A percentile compares a stretch with the other conserved stretches of the same genome.
phyloP scores from a whole-genome alignment of 2,329 filamentous ascomycete genomes.

The Raffaelea ambrosiae region DNA sequence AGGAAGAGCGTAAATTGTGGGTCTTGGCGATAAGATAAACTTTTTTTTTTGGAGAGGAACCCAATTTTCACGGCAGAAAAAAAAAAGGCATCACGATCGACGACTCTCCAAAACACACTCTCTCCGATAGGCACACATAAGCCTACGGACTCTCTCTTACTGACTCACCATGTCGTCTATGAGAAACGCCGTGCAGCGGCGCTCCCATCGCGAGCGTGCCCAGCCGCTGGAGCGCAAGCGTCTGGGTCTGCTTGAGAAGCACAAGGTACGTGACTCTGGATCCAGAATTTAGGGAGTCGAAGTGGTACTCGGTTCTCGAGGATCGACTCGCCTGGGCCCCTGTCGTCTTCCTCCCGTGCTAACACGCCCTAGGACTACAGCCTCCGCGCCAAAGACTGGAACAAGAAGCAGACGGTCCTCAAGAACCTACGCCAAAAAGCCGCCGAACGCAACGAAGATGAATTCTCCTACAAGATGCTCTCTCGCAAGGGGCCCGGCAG shows the following conservation, averaged over 20 bases:
- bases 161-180: slow-evolving; percentile 14
- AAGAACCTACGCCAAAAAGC: slow-evolving; percentile 53
- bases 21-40: too few species aligned
- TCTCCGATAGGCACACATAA: too few species aligned
- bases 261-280: slow-evolving; percentile 53
- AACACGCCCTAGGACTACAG: slow-evolving; percentile 10
- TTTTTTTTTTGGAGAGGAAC: too few species aligned
- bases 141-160: too few species aligned
- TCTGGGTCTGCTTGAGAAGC: slow-evolving; percentile 90
- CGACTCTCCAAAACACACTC: too few species aligned
- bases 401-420: slow-evolving; percentile 54
- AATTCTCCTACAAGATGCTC: slow-evolving; percentile 66
- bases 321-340: too few species aligned
- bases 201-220: slow-evolving; percentile 78
- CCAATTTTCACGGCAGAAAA: too few species aligned
- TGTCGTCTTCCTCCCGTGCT: too few species aligned
- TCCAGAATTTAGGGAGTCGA: not conserved
- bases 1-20: too few species aligned
- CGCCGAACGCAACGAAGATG: slow-evolving; percentile 60
- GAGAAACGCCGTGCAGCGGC: slow-evolving; percentile 20
- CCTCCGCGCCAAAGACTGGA: slow-evolving; percentile 55
- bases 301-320: too few species aligned
- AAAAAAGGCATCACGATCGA: too few species aligned
- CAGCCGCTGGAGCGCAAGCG: slow-evolving; percentile 77
- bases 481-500: slow-evolving; percentile 46